These are phyloP conservation scores for Dentipellis sp. DNA, from an alignment of 768 basidiomycete species.

Conservation along the genomic window DNA sequence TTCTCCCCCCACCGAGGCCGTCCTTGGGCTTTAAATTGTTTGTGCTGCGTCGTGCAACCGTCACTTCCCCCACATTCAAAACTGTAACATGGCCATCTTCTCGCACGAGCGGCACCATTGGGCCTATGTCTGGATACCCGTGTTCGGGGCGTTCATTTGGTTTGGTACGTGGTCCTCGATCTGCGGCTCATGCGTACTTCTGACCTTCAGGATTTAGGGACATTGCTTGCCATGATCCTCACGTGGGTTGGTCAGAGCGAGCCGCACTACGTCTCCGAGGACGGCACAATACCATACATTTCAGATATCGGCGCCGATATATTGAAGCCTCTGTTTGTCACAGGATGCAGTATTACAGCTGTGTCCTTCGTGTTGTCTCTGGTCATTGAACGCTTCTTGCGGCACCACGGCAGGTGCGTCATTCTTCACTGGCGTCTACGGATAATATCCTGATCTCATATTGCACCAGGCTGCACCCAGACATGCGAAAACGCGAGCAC, in stretches of 20 bases:
- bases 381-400: slow-evolving; percentile 49
- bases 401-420: slow-evolving; percentile 52
- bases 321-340: slow-evolving; percentile 69
- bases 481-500: slow-evolving; percentile 48
- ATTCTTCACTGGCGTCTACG: neutral
- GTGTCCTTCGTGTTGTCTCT: slow-evolving; percentile 53
- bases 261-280: slow-evolving; percentile 47
- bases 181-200: neutral
- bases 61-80: too few species aligned
- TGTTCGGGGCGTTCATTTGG: slow-evolving; percentile 56
- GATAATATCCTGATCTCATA: neutral
- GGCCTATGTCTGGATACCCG: slow-evolving; percentile 57
- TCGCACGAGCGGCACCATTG: slow-evolving; percentile 36
- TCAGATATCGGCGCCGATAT: slow-evolving; percentile 69
- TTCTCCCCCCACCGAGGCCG: neutral
- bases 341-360: slow-evolving; percentile 55
- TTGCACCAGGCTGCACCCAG: slow-evolving; percentile 41
- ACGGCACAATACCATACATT: slow-evolving; percentile 59
- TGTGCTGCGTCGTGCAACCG: too few species aligned
- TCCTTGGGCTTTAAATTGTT: neutral
- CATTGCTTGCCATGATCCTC: slow-evolving; percentile 59
- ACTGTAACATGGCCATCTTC: slow-evolving; percentile 7
- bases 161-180: slow-evolving; percentile 32
- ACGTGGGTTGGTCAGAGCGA: slow-evolving; percentile 62
- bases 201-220: slow-evolving; percentile 25